Base-by-base conservation (phyloP, 352 stramenopile genomes). In the Globisporangium splendens region DNA sequence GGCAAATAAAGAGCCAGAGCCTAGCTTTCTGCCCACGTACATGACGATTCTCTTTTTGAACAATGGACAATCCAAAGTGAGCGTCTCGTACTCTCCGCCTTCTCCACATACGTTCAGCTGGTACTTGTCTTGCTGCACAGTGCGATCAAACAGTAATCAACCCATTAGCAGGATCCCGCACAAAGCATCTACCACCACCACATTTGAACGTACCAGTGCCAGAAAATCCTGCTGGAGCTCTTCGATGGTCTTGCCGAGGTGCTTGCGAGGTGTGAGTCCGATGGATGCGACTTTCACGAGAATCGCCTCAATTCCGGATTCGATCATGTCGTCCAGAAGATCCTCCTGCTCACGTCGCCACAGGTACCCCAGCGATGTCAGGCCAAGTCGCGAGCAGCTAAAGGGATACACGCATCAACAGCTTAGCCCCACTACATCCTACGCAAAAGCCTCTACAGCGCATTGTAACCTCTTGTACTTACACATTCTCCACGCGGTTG, bases 51-150 rank as follows among this genome's bases (percentile, higher is more conserved):
- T 78, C 64, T 97, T 93, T 61, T 96, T 93, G 59, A 99, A 98
- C 3, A 97, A 73, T 22, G 94, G 93, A 67, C 91, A 99, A 80
- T 99, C 95, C n/a, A 99, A 69, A 22, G 98, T 98, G 31, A 99
- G 78, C 2, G 96, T 98, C 80, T 99, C 98, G 81, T 99, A 99
- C 73, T 99, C 98, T 18, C 98, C 98, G 41, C 98, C 98, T 83
- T 99, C 98, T 15, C 98, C 98, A 42, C 96, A 99, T 8, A 99
- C 86, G 69, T 99, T 97, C 66, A 99, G 94, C 55, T 98, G 92
- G 71, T 97, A 99, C 57, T 96, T 91, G 20, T 97, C 78, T 71
- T 98, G 77, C 85, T 93, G 50, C 22, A 54, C 53, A 38, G 3
- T n/a, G 24, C 21, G 50, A 17, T 38, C 13, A 35, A 35, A 58